phyloP scores from a whole-genome alignment of 352 stramenopile genomes.

The Globisporangium acanthophoron region DNA sequence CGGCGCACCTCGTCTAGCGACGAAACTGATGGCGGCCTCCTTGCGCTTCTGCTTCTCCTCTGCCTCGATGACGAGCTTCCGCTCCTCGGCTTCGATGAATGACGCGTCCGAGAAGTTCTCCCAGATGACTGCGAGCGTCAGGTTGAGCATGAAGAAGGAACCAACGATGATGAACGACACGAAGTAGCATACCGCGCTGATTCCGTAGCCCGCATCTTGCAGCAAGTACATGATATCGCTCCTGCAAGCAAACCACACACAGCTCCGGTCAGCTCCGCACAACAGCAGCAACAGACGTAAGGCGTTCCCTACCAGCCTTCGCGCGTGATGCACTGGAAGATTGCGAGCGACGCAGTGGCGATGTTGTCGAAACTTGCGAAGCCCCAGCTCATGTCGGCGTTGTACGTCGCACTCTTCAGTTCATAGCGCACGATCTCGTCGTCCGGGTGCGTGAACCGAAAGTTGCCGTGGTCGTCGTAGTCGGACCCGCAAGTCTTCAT shows the following conservation, averaged over 20 bases:
- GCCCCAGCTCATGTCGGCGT: slow-evolving; percentile 78
- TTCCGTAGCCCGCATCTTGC: slow-evolving; percentile 41
- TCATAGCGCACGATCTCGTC: slow-evolving; percentile 27
- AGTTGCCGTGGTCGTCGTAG: slow-evolving; percentile 55
- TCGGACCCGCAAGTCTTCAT: slow-evolving; percentile 50
- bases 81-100: slow-evolving; percentile 48
- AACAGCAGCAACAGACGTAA: neutral
- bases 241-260: slow-evolving; percentile 12
- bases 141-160: slow-evolving; percentile 90
- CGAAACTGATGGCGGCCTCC: slow-evolving; percentile 13
- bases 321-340: slow-evolving; percentile 90
- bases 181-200: slow-evolving; percentile 73
- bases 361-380: slow-evolving; percentile 90
- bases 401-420: slow-evolving; percentile 43
- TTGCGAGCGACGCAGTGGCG: slow-evolving; percentile 61
- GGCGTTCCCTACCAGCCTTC: slow-evolving; percentile 81
- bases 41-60: slow-evolving; percentile 25
- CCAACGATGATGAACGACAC: slow-evolving; percentile 85
- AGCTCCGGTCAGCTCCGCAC: neutral
- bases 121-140: slow-evolving; percentile 89
- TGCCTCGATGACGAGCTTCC: slow-evolving; percentile 8
- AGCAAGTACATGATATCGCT: slow-evolving; percentile 66
- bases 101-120: slow-evolving; percentile 69
- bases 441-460: slow-evolving; percentile 54
- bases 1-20: neutral